Base-by-base conservation (phyloP, 2,329 filamentous ascomycete species). In the Aspergillus caelatus region DNA sequence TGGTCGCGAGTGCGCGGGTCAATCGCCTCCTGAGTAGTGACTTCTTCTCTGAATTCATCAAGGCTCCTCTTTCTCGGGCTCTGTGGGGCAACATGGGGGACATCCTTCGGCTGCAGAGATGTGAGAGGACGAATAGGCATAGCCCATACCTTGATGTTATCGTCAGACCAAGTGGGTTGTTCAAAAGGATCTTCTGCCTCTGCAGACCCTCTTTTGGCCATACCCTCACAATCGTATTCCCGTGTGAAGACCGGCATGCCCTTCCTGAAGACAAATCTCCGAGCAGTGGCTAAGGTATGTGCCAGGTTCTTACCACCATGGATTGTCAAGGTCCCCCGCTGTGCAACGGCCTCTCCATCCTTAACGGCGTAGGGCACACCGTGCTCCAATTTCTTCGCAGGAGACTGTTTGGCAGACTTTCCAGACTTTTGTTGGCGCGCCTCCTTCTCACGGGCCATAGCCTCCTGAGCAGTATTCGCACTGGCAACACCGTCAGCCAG, bases 181-280 rank as follows among this genome's bases (percentile, higher is more conserved):
- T 77, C 76, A 32, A 72, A 74, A 2, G 70, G 68, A 63, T 75
- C 70, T 28, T 62, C 69, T 30, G 53, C 53, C 19, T 48, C 62
- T 30, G 65, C 58, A 23, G 63, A 30, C 65, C 62, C 28, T 70
- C 73, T 43, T 72, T 71, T 72, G 39, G 65, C 65, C 59, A 70
- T 58, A 46, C 61, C 71, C 56, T 73, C 71, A n/a, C 64, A 72
- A 46, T 81, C 79, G 56, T 91, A 85, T 77, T 99, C 95, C 66
- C 87, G 83, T 1, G 90, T 84, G 36, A 80, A 81, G n/a, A 97
- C 79, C 0, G 90, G 90, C 74, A 96, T 85, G 0, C 92, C 90
- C 70, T 92, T 93, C 43, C 95, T 86, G 71, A 97, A 94, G 57
- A 98, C 88, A 77, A 97, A 97, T 36, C 89, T 83, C 53, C 95